A percentile compares a stretch with the other conserved stretches of the same genome.
Evolutionary conservation across 208 protist genomes (phyloP).

Genomic region (Blastocrithidia nonstop): DNA sequence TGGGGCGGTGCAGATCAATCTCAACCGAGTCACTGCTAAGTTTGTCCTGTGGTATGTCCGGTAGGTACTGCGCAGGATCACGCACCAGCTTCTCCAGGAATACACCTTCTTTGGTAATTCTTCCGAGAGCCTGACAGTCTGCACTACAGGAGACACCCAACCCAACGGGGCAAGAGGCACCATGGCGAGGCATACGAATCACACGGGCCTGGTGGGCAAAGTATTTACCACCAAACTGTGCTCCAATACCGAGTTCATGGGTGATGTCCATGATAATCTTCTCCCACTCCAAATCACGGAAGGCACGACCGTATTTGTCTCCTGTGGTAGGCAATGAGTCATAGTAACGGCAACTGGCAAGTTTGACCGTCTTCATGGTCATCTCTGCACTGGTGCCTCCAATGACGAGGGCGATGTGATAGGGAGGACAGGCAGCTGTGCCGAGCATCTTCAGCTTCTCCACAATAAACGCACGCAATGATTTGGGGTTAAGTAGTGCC

Average conservation of each 20-base stretch:
- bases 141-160: slow-evolving; percentile 94
- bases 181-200: slow-evolving; percentile 85
- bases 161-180: slow-evolving; percentile 86
- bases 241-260: slow-evolving; percentile 82
- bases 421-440: slow-evolving; percentile 97
- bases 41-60: slow-evolving; percentile 29
- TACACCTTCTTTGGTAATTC: slow-evolving; percentile 89
- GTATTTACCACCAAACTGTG: slow-evolving; percentile 95
- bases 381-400: slow-evolving; percentile 93
- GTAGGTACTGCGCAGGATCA: slow-evolving; percentile 87
- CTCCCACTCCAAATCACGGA: slow-evolving; percentile 93
- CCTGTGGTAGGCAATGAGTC: slow-evolving; percentile 91
- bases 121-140: slow-evolving; percentile 90
- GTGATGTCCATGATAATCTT: slow-evolving; percentile 81
- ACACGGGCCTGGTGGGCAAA: slow-evolving; percentile 93
- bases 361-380: slow-evolving; percentile 96
- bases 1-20: slow-evolving; percentile 83
- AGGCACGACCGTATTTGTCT: slow-evolving; percentile 84
- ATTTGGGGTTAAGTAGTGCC: slow-evolving; percentile 88
- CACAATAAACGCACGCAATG: slow-evolving; percentile 84
- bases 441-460: slow-evolving; percentile 91
- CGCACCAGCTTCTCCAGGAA: slow-evolving; percentile 90
- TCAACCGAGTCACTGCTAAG: slow-evolving; percentile 40
- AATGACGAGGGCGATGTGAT: slow-evolving; percentile 95
- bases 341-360: slow-evolving; percentile 88